Base-by-base conservation (phyloP, 108 stramenopile species). In the Epithemia pelagica region DNA sequence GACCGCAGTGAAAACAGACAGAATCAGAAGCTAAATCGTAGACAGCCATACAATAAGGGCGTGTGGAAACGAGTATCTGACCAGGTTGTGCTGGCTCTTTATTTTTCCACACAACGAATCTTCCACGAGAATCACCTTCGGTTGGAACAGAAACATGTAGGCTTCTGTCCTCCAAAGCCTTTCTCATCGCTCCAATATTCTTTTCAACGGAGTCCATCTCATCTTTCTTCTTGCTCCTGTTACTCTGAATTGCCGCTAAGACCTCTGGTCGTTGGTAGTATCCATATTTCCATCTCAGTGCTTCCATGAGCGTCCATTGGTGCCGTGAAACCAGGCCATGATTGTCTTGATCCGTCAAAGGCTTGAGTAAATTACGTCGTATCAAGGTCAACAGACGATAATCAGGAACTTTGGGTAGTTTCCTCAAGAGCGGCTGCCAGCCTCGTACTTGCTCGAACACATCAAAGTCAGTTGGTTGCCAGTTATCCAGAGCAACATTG, bases 271-370 rank as follows among this genome's bases (percentile, higher is more conserved):
- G 5, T 10, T 25, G 24, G 19, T 58, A 58, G 19, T 28, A 58
- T 8, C 57, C 57, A 15, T 28, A 19, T 19, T 10, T 58, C 26
- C 57, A 58, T 15, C 57, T 5, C 57, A 58, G 57, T 8, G 26
- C 24, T 58, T 58, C 57, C 57, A 58, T 28, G 57, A 58, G 57
- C 10, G 57, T 27, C 57, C 57, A 58, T 27, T 58, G 57, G 10
- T 58, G 57, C 57, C 57, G 5, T 28, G 57, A 27, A 25, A 58
- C 57, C 19, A 58, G 19, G 5, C 24, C 57, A 19, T 15, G 19
- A 28, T 58, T 58, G 15, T 58, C 57, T 8, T 28, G 5, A 20
- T 58, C 26, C 7, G 10, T 25, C 8, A 28, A 10, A 28, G 57
- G 27, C 5, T 15, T 7, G 27, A 8, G 19, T 58, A 58, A 58